phyloP scores from a whole-genome alignment of 805 yeast species.

The Saccharomycopsis fermentans region DNA sequence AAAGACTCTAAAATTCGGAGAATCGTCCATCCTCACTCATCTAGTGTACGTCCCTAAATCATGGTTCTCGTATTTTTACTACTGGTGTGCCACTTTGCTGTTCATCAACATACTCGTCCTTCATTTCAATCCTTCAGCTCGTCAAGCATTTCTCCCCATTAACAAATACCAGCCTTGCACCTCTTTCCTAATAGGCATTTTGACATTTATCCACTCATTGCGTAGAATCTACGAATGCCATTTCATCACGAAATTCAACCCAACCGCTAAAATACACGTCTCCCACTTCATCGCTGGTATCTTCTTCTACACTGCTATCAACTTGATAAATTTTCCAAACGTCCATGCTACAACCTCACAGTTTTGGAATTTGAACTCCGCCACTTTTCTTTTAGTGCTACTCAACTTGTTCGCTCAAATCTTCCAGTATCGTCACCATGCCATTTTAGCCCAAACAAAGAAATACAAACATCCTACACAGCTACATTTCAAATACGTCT shows the following conservation, averaged over 20 bases:
- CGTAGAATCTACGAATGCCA: conserved; percentile 49
- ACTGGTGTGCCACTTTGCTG: conserved; percentile 31
- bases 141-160: not conserved
- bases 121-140: no score
- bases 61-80: conserved; percentile 56
- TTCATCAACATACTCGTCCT: not conserved
- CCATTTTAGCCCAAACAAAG: conserved; percentile 32
- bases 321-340: conserved; percentile 18
- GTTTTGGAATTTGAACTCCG: not conserved
- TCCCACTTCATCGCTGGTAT: conserved; percentile 60
- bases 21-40: not conserved
- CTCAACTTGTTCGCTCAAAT: conserved; percentile 24
- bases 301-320: conserved; percentile 43
- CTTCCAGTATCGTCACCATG: conserved; percentile 33
- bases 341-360: no score
- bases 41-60: conserved; percentile 48
- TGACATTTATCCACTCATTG: conserved; percentile 39
- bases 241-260: conserved; percentile 37
- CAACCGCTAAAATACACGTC: conserved; percentile 46
- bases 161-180: not conserved
- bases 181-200: conserved; percentile 17
- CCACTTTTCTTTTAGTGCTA: conserved; percentile 20
- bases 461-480: conserved; percentile 49
- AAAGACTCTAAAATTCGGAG: conserved; percentile 26
- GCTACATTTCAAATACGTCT: conserved; percentile 39